These are phyloP conservation scores for Lodderomyces theae DNA, from an alignment of 1,139 yeast species.

Conservation along the genomic window DNA sequence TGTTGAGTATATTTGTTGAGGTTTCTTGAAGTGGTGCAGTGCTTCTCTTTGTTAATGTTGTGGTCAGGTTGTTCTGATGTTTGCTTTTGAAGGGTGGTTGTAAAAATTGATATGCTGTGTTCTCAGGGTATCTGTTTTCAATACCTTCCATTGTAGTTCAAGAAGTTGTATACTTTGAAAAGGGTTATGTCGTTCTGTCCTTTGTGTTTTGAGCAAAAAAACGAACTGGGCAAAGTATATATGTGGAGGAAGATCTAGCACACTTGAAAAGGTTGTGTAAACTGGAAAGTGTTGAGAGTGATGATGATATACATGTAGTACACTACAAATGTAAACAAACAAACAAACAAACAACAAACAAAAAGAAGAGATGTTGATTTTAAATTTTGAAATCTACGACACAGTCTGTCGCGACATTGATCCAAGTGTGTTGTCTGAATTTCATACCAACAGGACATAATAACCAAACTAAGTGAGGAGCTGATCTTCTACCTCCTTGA, in stretches of 20 bases:
- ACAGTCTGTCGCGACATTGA: background rate
- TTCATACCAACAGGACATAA: no score
- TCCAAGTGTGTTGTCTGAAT: background rate
- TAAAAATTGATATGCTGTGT: constrained; percentile 2
- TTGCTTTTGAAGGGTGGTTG: background rate
- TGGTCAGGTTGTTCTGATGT: background rate
- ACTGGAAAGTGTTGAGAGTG: no score
- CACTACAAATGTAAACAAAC: no score
- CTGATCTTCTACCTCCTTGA: no score
- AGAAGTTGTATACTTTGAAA: background rate
- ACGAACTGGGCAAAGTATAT: no score
- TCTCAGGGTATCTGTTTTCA: constrained; percentile 5
- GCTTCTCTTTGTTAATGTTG: background rate
- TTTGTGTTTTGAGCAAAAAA: background rate
- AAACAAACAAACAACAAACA: background rate
- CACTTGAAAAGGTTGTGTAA: no score
- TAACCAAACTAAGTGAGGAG: no score
- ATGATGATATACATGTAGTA: no score
- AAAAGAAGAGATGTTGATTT: no score
- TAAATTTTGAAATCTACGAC: no score
- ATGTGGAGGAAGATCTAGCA: no score
- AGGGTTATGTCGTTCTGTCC: background rate
- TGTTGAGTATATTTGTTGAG: constrained; percentile 6
- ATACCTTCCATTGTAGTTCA: constrained; percentile 8
- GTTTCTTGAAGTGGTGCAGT: constrained; percentile 11